Percentiles rank a stretch among this genome's conserved stretches.
Conservation (phyloP, 148 eudicot species). For the Silene conica region DNA sequence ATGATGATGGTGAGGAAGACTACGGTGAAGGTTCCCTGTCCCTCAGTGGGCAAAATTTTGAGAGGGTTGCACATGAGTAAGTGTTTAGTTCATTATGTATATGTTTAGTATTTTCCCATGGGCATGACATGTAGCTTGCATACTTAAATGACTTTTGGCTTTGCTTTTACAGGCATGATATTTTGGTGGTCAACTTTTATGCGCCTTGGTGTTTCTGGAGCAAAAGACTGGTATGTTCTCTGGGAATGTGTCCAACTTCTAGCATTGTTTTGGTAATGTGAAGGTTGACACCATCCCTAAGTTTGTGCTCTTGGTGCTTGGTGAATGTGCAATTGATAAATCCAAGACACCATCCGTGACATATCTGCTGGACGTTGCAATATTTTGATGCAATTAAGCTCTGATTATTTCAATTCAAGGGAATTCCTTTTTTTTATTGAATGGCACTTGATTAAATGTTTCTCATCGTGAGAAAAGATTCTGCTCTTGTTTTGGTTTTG, state of each 20-base stretch:
- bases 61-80: constrained; percentile 67
- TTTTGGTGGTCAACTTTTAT: constrained; percentile 76
- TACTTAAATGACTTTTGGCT: constrained; percentile 5
- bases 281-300: neutral
- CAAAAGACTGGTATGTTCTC: constrained; percentile 57
- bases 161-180: constrained; percentile 58
- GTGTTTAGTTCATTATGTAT: constrained; percentile 23
- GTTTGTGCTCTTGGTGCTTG: neutral
- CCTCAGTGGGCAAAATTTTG: constrained; percentile 57
- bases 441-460: neutral
- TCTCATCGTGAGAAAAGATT: neutral
- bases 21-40: constrained; percentile 65
- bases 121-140: neutral
- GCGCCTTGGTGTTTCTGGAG: constrained; percentile 98
- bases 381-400: neutral
- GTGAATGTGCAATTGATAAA: neutral
- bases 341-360: neutral
- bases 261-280: constrained; percentile 5
- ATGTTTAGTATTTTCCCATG: neutral
- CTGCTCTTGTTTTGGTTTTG: neutral
- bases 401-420: neutral
- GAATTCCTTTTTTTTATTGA: neutral
- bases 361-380: neutral
- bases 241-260: neutral
- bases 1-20: constrained; percentile 68